phyloP scores from a whole-genome alignment of 805 yeast genomes.

The Yarrowia porcina region DNA sequence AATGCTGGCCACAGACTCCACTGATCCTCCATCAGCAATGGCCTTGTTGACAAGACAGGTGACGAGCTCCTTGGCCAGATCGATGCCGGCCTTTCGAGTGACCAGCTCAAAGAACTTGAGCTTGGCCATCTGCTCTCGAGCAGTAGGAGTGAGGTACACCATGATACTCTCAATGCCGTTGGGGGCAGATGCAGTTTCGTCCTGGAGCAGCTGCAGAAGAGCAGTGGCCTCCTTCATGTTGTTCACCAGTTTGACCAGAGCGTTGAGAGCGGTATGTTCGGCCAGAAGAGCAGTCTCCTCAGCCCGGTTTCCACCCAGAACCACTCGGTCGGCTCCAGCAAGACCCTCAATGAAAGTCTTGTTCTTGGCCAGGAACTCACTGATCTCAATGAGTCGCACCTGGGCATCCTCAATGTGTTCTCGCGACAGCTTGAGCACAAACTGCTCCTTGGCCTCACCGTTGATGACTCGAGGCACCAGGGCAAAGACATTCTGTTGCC shows the following conservation, averaged over 20 bases:
- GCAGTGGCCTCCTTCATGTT: slow-evolving; percentile 88
- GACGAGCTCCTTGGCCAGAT: slow-evolving; percentile 77
- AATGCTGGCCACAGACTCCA: slow-evolving; percentile 81
- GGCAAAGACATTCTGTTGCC: slow-evolving; percentile 71
- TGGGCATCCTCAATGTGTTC: slow-evolving; percentile 35
- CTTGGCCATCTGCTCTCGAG: slow-evolving; percentile 63
- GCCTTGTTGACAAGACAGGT: slow-evolving; percentile 86
- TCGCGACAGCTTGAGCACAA: slow-evolving; percentile 30
- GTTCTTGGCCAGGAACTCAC: slow-evolving; percentile 43
- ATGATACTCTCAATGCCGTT: slow-evolving; percentile 62
- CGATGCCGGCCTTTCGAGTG: slow-evolving; percentile 60
- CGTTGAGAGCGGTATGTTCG: slow-evolving; percentile 82
- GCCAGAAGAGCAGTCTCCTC: slow-evolving; percentile 55
- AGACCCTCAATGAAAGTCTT: slow-evolving; percentile 47
- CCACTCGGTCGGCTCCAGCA: slow-evolving; percentile 37
- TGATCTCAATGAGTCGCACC: slow-evolving; percentile 36
- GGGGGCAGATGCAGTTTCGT: slow-evolving; percentile 49
- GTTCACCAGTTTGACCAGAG: slow-evolving; percentile 68
- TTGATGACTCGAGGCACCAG: slow-evolving; percentile 21
- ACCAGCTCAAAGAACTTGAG: slow-evolving; percentile 74
- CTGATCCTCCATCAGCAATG: slow-evolving; percentile 87
- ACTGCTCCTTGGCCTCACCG: slow-evolving; percentile 30
- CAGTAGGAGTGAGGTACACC: slow-evolving; percentile 62
- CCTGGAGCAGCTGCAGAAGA: slow-evolving; percentile 74
- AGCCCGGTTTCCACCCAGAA: slow-evolving; percentile 33